Evolutionary conservation across 768 basidiomycete species (phyloP), one percentile per base, ranked within the genome.

Genomic region (Termitomyces eurrhizus): DNA sequence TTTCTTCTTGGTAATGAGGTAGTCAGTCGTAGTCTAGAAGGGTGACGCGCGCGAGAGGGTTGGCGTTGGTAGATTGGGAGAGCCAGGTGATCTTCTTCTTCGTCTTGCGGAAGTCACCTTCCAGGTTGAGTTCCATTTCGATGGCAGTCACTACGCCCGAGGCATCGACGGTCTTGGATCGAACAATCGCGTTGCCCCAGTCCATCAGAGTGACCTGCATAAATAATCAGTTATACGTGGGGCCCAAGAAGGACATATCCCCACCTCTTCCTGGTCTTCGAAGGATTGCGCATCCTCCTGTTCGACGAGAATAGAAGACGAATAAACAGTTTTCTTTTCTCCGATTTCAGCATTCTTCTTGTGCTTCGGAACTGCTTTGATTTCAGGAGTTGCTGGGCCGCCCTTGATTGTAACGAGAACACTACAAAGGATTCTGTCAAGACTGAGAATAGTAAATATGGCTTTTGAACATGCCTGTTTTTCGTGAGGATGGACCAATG

Each of bases 31-130:
- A 93, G 75, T 99, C 97, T 67, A 95, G 83, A 56, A 98, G 85
- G 13, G 83, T 84, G 61, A 92, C 85, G 35, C 83, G 77, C 48
- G 83, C 72, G 52, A 93, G 77, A 32, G 83, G 77, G 66, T 89
- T 75, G 37, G 70, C 69, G 26, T 72, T 60, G 0, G 79, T 84
- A 53, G 80, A 79, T 58, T 87, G 82, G 4, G 93, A 77, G 49
- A 99, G 85, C 97, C 97, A 99, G 24, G 94, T 95, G 65, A 99
- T 89, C 76, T 99, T 99, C 78, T 98, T 98, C 75, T 95, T 95
- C 26, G 96, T 99, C 78, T 95, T 98, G 73, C 95, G 94, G 87
- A 98, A 98, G 77, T 99, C 97, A 59, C 97, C 97, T 35, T 86
- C 87, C 62, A 98, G 87, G 74, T 98, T 85, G 36, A 98, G 87